Base-by-base conservation (phyloP, 805 yeast species). In the Lipomyces sp. region DNA sequence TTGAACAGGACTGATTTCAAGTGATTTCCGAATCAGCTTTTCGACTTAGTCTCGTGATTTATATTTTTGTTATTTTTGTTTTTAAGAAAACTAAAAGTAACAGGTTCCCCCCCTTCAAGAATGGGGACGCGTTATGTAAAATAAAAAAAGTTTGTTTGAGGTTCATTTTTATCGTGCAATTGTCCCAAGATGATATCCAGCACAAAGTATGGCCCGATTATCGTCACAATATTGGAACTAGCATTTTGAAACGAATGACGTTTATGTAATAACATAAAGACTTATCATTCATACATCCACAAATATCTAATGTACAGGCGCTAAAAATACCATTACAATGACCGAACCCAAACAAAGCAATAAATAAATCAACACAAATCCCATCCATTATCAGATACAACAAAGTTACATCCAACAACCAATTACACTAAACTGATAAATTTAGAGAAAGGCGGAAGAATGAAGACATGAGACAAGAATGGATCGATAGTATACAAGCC, bases 221-320 rank as follows among this genome's bases (percentile, higher is more conserved):
- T 24, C 24, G 24, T 24, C 24, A 24, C 1, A 24, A 24, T 1
- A 1, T 24, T 24, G 1, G 24, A 1, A 24, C 39, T 10, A 37
- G 13, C 11, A 35, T 3, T 10, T 35, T 8, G 48, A 15, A 39
- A 13, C 18, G 48, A 11, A 39, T 13, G n/a, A 10, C 0, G 4
- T 15, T 6, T 6, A 4, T 39, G n/a, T 4, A 39, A 39, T 15
- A 42, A n/a, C 7, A 51, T n/a, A 7, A 30, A 7, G 51, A 62
- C 13, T 50, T 57, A 57, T 37, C 61, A 57, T 64, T 64, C 50
- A 51, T 63, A 60, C 64, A 64, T 63, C 69, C 64, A 37, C 67
- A 62, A 33, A 30, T 59, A 64, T 60, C 66, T 67, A 67, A 67
- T 67, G 56, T 67, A 67, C 70, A 67, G 45, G 45, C 50, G 67